A percentile compares a stretch with the other conserved stretches of the same genome.
Conservation (phyloP, 768 basidiomycete genomes). For the Xerocomellus amylosporus region DNA sequence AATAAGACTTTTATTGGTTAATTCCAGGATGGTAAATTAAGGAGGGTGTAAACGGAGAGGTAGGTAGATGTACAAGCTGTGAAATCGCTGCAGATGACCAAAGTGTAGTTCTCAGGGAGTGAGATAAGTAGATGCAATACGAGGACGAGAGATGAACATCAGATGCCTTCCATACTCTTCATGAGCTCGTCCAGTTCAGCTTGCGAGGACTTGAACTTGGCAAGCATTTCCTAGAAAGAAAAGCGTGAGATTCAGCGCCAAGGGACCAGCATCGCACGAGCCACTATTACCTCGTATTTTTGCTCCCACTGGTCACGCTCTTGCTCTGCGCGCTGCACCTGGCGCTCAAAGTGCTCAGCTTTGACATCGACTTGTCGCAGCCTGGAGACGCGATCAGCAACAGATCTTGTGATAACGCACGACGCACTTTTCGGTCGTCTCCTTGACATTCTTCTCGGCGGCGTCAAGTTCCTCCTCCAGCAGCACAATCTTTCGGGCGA, state of each 20-base stretch:
- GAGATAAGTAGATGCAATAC: slow-evolving; percentile 7
- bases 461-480: slow-evolving; percentile 94
- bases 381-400: slow-evolving; percentile 42
- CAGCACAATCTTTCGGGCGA: slow-evolving; percentile 81
- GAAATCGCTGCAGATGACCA: slow-evolving; percentile 18
- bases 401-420: slow-evolving; percentile 12
- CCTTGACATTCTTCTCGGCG: slow-evolving; percentile 95
- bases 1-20: slow-evolving; percentile 10
- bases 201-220: slow-evolving; percentile 72
- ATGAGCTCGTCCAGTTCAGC: slow-evolving; percentile 83
- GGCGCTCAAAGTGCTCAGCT: slow-evolving; percentile 96
- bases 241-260: slow-evolving; percentile 2
- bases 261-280: neutral
- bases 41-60: slow-evolving; percentile 13
- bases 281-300: slow-evolving; percentile 79
- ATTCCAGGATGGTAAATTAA: slow-evolving; percentile 24
- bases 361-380: slow-evolving; percentile 96
- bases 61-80: slow-evolving; percentile 21
- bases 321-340: slow-evolving; percentile 79
- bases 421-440: slow-evolving; percentile 92
- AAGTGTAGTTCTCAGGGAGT: slow-evolving; percentile 1
- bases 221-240: slow-evolving; percentile 56
- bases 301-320: slow-evolving; percentile 93
- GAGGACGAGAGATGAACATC: slow-evolving; percentile 18
- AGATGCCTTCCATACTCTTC: slow-evolving; percentile 68